These are phyloP conservation scores for Liquidambar formosana DNA, from an alignment of 164 flowering plant genomes.

Conservation along the genomic window DNA sequence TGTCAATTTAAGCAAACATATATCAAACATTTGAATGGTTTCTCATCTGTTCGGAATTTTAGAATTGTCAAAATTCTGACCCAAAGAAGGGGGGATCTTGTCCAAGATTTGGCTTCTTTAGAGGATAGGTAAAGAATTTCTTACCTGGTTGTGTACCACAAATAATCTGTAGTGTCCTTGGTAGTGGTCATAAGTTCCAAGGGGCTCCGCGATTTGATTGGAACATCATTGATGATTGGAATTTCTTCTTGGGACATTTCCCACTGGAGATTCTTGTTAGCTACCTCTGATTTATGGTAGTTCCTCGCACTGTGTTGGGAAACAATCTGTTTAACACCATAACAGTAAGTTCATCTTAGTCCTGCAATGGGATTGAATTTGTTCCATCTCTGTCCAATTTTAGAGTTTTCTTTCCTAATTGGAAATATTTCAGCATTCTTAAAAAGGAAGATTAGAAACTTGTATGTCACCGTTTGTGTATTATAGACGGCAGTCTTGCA, in stretches of 20 bases:
- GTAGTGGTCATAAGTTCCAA: conserved; percentile 52
- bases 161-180: conserved; percentile 77
- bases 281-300: conserved; percentile 5
- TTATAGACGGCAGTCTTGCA: conserved; percentile 92
- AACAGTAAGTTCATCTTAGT: too few relatives aligned
- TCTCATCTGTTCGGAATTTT: too few relatives aligned
- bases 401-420: too few relatives aligned
- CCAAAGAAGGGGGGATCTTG: too few relatives aligned
- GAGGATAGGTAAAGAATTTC: too few relatives aligned
- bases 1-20: not conserved
- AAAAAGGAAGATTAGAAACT: not conserved
- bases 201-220: not conserved
- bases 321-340: conserved; percentile 14
- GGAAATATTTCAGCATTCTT: too few relatives aligned
- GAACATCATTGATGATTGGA: not conserved
- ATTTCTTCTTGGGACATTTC: conserved; percentile 15
- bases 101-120: too few relatives aligned
- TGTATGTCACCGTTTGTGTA: conserved; percentile 58
- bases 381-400: too few relatives aligned
- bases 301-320: conserved; percentile 18
- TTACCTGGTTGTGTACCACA: conserved; percentile 84
- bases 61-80: too few relatives aligned
- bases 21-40: too few relatives aligned
- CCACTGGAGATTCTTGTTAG: conserved; percentile 16
- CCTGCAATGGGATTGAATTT: too few relatives aligned